A percentile compares a stretch with the other conserved stretches of the same genome.
phyloP scores from a whole-genome alignment of 495 filamentous ascomycete genomes.

The Lindgomyces ingoldianus region DNA sequence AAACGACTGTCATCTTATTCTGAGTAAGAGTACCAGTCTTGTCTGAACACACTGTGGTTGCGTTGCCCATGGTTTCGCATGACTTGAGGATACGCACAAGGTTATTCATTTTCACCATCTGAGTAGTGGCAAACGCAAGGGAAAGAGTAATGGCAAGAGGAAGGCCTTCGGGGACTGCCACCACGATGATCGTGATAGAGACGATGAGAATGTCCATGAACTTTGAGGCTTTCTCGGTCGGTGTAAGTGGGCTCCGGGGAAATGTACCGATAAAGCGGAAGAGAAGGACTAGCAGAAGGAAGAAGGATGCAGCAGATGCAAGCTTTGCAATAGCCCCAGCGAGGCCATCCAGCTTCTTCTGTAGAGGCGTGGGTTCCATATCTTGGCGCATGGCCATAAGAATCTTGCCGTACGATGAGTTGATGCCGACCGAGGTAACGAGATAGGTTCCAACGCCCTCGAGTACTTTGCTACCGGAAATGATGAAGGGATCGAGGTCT shows the following conservation, averaged over 20 bases:
- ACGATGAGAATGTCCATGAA: conserved; percentile 95
- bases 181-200: conserved; percentile 90
- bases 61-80: conserved; percentile 98
- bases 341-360: conserved; percentile 86
- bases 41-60: conserved; percentile 92
- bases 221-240: conserved; percentile 76
- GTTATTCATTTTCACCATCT: conserved; percentile 96
- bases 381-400: conserved; percentile 92
- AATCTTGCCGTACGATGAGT: conserved; percentile 87
- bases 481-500: conserved; percentile 91
- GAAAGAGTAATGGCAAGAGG: conserved; percentile 94
- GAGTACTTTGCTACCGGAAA: conserved; percentile 88
- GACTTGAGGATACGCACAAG: conserved; percentile 86
- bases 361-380: conserved; percentile 88
- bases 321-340: conserved; percentile 94
- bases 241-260: conserved; percentile 54
- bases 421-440: conserved; percentile 80
- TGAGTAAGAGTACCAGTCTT: conserved; percentile 83
- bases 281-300: conserved; percentile 85
- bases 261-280: conserved; percentile 81
- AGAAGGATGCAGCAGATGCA: conserved; percentile 76
- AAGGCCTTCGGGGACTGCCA: conserved; percentile 91
- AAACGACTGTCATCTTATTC: conserved; percentile 88
- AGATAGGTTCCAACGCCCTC: conserved; percentile 66
- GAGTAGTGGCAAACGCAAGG: conserved; percentile 87